Percentiles rank a stretch among this genome's conserved stretches.
Conservation (phyloP, 2,329 filamentous ascomycete species). For the Leptosphaerulina australis region DNA sequence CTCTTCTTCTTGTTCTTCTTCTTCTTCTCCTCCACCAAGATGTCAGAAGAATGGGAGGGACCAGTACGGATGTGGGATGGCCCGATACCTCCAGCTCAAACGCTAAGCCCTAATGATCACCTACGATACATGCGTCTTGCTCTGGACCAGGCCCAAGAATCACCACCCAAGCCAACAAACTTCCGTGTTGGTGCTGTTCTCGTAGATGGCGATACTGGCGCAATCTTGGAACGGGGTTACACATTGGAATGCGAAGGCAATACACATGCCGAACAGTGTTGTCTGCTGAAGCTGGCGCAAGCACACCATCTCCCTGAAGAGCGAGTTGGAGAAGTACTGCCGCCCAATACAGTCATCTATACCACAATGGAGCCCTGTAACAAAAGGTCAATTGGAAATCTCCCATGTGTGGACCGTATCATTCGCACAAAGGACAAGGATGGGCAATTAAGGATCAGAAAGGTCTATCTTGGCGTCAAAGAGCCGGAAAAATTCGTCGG, state of each 20-base stretch:
- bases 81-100: conserved; percentile 22
- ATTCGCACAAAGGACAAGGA: conserved; percentile 54
- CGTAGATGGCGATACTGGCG: conserved; percentile 62
- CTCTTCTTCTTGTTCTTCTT: conserved; percentile 7
- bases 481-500: conserved; percentile 92
- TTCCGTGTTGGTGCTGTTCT: conserved; percentile 95
- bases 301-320: conserved; percentile 56
- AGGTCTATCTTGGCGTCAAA: conserved; percentile 84
- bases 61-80: conserved; percentile 31
- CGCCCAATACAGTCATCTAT: conserved; percentile 70
- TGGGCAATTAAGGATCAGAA: conserved; percentile 67
- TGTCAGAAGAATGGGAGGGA: conserved; percentile 31
- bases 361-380: conserved; percentile 92
- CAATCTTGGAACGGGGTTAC: conserved; percentile 79
- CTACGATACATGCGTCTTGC: conserved; percentile 69
- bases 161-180: conserved; percentile 86
- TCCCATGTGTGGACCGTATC: conserved; percentile 80
- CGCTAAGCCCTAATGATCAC: conserved; percentile 37
- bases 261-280: conserved; percentile 95
- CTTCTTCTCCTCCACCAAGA: conserved; percentile 17
- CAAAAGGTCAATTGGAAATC: conserved; percentile 73
- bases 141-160: conserved; percentile 75
- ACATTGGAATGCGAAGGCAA: conserved; percentile 90
- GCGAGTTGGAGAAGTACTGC: conserved; percentile 58
- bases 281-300: conserved; percentile 72